Percentiles rank a stretch among this genome's conserved stretches.
Conservation (phyloP, 1,139 yeast species). For the Suhomyces bokatorum region DNA sequence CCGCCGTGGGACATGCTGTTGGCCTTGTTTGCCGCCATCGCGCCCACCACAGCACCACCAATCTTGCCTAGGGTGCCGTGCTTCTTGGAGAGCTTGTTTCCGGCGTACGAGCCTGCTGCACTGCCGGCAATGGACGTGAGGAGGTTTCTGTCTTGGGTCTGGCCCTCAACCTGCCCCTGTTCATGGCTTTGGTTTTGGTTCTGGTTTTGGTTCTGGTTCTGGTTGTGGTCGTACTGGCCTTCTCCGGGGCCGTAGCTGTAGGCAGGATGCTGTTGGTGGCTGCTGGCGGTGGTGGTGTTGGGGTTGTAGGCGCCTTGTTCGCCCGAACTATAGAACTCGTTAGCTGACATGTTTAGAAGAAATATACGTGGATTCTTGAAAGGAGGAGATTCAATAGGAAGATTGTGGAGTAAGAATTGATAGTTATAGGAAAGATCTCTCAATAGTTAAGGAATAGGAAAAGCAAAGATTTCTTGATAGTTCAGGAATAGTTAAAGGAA, state of each 20-base stretch:
- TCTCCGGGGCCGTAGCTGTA: neutral
- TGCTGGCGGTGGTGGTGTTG: neutral
- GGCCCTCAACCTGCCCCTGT: neutral
- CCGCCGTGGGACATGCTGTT: slow-evolving; percentile 11
- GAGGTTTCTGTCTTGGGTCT: slow-evolving; percentile 43
- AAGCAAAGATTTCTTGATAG: too few relatives aligned
- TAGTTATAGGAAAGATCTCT: too few relatives aligned
- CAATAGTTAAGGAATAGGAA: too few relatives aligned
- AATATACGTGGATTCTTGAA: neutral
- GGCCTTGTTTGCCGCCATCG: slow-evolving; percentile 24
- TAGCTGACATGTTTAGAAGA: slow-evolving; percentile 51
- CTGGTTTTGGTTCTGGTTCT: neutral
- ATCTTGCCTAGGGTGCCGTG: slow-evolving; percentile 25
- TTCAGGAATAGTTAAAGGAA: too few relatives aligned
- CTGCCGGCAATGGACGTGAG: slow-evolving; percentile 58
- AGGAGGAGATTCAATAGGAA: too few relatives aligned
- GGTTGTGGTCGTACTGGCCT: neutral
- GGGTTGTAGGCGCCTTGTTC: slow-evolving; percentile 33
- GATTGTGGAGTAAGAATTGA: too few relatives aligned
- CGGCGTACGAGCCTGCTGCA: slow-evolving; percentile 56
- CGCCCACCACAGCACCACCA: slow-evolving; percentile 26
- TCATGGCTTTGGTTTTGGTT: neutral
- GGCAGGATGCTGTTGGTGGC: neutral
- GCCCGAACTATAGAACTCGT: slow-evolving; percentile 55
- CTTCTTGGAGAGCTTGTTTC: slow-evolving; percentile 14